Base-by-base conservation (phyloP, 2,329 filamentous ascomycete species). In the Neonectria punicea region DNA sequence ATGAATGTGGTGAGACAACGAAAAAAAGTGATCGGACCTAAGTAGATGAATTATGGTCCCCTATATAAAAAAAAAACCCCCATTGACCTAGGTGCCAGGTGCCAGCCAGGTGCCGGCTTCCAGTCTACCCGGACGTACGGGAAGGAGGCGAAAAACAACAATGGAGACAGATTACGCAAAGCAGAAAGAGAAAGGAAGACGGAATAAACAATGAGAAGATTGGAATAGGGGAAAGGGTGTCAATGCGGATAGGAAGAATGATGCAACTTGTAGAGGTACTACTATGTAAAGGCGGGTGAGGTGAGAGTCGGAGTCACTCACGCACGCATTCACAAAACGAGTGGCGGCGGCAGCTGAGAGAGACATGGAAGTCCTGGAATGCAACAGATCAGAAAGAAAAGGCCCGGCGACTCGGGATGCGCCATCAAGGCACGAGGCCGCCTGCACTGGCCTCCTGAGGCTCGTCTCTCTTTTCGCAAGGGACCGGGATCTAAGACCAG, bases 341-440 rank as follows among this genome's bases (percentile, higher is more conserved):
- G 36, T 39, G 36, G 36, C 36, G 36, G 36, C 36, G 36, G 36
- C 34, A 25, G 46, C 44, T 50, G 41, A 43, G 49, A 53, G 10
- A 60, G 25, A 25, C 25, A 25, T 25, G 25, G 25, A 25, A 25
- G 25, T 9, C 30, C 30, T 30, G 30, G 9, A 51, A 8, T n/a
- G 36, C 36, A 39, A 8, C 36, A n/a, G 5, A 39, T 39, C 36
- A 39, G 36, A 39, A 39, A 39, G 36, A 39, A 39, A 39, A 16
- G 7, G 36, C 14, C 36, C 36, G 36, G 34, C 56, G 56, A 58
- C 55, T 63, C 50, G 56, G 61, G 43, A 47, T 53, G 25, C 56
- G 61, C 61, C 34, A 58, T 54, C n/a, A 6, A 58, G 43, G 53
- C 61, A 63, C 61, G 61, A 58, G 61, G 61, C 39, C n/a, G 39